Percentiles rank a stretch among this genome's conserved stretches.
phyloP scores from a whole-genome alignment of 345 rosid species.

The Citrus maxima region DNA sequence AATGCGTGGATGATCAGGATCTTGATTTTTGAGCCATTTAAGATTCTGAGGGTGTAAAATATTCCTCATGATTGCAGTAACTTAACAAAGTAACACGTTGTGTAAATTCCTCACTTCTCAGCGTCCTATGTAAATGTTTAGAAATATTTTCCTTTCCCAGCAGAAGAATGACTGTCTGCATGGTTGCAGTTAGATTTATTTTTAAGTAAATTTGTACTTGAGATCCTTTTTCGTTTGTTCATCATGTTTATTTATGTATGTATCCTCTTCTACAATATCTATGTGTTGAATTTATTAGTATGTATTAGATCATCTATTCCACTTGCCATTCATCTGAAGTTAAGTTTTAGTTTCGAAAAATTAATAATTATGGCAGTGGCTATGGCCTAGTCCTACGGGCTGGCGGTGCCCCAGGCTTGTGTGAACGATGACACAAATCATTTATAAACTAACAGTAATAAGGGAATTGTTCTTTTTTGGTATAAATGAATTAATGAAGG shows the following conservation, averaged over 20 bases:
- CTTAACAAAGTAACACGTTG: neutral
- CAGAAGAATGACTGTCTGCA: neutral
- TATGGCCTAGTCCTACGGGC: neutral
- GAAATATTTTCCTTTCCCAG: neutral
- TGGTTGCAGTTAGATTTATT: neutral
- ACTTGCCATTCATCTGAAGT: too few species aligned
- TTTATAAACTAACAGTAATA: too few species aligned
- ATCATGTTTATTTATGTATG: neutral
- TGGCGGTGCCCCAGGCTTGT: too few species aligned
- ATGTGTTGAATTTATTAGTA: too few species aligned
- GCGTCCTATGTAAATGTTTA: neutral
- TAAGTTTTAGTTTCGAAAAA: too few species aligned
- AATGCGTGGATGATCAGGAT: neutral
- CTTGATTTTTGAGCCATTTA: neutral
- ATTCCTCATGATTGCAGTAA: neutral
- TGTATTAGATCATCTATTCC: too few species aligned
- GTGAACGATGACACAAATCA: neutral
- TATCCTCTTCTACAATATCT: too few species aligned
- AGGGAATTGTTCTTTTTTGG: too few species aligned
- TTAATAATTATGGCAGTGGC: neutral
- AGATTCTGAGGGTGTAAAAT: neutral
- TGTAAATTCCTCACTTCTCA: slow-evolving; percentile 17
- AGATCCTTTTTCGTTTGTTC: neutral
- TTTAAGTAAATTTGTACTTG: neutral
- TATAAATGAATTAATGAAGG: too few species aligned